Evolutionary conservation across 768 basidiomycete species (phyloP).

Genomic region (Crassisporium funariophilum): DNA sequence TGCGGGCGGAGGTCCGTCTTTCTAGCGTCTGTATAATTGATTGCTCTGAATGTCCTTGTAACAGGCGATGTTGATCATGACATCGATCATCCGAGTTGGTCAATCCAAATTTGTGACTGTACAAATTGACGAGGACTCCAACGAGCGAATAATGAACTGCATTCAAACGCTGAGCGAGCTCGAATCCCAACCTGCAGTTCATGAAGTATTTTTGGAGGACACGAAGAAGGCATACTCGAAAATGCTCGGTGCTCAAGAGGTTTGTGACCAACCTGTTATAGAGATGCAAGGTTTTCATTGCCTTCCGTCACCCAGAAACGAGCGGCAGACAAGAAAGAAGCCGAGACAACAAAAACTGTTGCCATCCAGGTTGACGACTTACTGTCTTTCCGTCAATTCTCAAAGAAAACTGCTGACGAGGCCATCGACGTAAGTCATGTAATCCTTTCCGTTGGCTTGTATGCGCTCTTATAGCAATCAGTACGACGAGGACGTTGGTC

Average conservation of each 20-base stretch:
- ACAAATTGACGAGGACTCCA: constrained; percentile 98
- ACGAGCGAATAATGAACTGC: constrained; percentile 95
- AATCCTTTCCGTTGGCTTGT: too few species aligned
- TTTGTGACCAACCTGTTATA: constrained; percentile 27
- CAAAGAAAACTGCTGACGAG: constrained; percentile 86
- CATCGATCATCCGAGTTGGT: constrained; percentile 93
- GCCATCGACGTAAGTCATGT: constrained; percentile 63
- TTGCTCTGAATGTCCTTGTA: constrained; percentile 2
- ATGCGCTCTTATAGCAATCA: too few species aligned
- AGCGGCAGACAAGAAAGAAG: constrained; percentile 86
- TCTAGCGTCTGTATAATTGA: background rate
- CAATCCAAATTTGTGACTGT: constrained; percentile 93
- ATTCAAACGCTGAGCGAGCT: constrained; percentile 91
- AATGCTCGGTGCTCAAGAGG: constrained; percentile 97
- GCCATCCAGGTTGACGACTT: constrained; percentile 94
- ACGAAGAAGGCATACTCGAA: constrained; percentile 90
- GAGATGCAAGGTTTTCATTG: background rate
- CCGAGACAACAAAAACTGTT: constrained; percentile 64
- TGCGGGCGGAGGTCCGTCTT: constrained; percentile 78
- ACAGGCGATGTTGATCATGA: constrained; percentile 97
- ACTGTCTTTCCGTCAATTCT: constrained; percentile 90
- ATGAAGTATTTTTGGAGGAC: constrained; percentile 79
- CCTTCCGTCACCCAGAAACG: constrained; percentile 60
- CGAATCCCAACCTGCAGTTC: constrained; percentile 53
- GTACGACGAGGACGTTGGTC: constrained; percentile 88